These are phyloP conservation scores for Diplodia scrobiculata DNA, from an alignment of 2,329 filamentous ascomycete species.

Conservation along the genomic window DNA sequence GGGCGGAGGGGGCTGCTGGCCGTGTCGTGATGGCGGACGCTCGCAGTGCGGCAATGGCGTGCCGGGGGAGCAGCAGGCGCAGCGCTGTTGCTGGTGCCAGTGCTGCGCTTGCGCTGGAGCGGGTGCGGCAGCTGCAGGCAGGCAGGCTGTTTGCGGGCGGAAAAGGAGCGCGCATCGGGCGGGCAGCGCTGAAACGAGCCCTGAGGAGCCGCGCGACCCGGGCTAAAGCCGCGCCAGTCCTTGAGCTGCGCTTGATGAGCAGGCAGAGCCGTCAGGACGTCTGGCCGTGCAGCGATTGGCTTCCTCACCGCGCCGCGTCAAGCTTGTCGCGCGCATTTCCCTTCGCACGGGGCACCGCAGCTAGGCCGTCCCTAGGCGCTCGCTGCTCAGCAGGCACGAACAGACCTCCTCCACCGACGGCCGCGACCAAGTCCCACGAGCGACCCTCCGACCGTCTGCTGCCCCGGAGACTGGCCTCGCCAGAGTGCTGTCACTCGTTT, in stretches of 20 bases:
- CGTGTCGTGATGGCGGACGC: neutral
- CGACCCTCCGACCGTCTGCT: conserved; percentile 17
- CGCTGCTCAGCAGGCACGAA: conserved; percentile 24
- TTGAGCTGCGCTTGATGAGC: conserved; percentile 4
- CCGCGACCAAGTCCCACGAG: conserved; percentile 19
- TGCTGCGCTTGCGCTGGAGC: neutral
- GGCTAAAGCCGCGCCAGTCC: neutral
- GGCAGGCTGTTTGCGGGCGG: conserved; percentile 20
- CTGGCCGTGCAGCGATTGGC: conserved; percentile 5
- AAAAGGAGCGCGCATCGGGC: conserved; percentile 21
- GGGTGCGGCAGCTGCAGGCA: neutral
- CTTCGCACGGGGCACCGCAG: conserved; percentile 24
- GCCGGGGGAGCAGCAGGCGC: too few relatives aligned
- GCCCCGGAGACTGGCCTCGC: conserved; percentile 13
- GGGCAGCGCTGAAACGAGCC: conserved; percentile 19
- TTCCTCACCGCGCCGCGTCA: conserved; percentile 2
- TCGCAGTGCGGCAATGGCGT: neutral
- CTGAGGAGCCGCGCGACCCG: conserved; percentile 9
- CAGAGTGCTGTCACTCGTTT: conserved; percentile 24
- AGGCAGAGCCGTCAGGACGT: conserved; percentile 9
- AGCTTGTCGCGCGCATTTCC: conserved; percentile 20
- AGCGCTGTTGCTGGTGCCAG: too few relatives aligned
- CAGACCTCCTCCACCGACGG: conserved; percentile 22
- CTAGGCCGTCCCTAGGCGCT: conserved; percentile 23
- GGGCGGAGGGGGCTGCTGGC: too few relatives aligned